Conservation (phyloP, 2,329 filamentous ascomycete genomes). For the Cercospora sp. region DNA sequence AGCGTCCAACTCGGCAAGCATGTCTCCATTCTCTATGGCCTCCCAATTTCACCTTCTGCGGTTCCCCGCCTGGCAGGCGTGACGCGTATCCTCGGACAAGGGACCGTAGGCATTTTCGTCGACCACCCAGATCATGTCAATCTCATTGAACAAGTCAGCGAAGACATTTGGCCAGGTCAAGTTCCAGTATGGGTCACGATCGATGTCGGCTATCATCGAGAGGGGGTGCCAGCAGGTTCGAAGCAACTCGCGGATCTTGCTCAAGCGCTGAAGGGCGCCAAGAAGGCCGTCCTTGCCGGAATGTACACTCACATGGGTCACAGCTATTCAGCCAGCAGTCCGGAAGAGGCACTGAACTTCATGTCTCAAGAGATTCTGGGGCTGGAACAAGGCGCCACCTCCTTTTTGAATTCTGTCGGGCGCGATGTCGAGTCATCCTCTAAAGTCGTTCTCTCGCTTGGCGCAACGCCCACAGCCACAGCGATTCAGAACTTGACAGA, state of each 20-base stretch:
- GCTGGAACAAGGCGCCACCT: constrained; percentile 50
- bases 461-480: constrained; percentile 73
- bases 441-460: constrained; percentile 63
- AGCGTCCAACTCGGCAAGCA: constrained; percentile 54
- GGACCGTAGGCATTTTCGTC: constrained; percentile 64
- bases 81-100: constrained; percentile 56
- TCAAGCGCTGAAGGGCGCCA: constrained; percentile 49
- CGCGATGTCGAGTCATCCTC: constrained; percentile 14
- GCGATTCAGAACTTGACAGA: constrained; percentile 61
- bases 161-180: constrained; percentile 45
- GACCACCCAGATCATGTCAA: constrained; percentile 66
- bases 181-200: constrained; percentile 70
- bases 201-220: constrained; percentile 70
- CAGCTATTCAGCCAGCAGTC: constrained; percentile 61
- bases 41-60: constrained; percentile 65
- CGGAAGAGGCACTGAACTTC: constrained; percentile 59
- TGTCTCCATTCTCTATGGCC: constrained; percentile 70
- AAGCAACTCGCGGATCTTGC: constrained; percentile 51
- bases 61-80: constrained; percentile 61
- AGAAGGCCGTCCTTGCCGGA: constrained; percentile 54
- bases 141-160: constrained; percentile 48
- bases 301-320: constrained; percentile 74
- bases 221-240: constrained; percentile 61
- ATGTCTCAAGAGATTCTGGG: constrained; percentile 62
- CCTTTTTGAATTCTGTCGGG: constrained; percentile 33